Evolutionary conservation across 164 flowering plant species (phyloP), one percentile per base, ranked within the genome.

Genomic region (Magnolia changhungtana): DNA sequence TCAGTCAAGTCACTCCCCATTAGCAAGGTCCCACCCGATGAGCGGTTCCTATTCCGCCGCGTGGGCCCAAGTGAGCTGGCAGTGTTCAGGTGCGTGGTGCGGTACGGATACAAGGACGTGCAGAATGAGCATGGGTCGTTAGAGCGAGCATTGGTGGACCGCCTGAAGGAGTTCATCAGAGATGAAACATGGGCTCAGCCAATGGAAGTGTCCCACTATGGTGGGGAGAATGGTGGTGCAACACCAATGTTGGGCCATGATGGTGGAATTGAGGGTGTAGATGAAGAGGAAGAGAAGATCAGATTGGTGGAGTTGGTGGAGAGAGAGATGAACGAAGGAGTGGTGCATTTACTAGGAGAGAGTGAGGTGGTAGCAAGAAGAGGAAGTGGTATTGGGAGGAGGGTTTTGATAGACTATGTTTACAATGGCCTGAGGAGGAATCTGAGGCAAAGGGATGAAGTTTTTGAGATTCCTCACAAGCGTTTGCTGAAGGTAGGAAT

Each of bases 101-200:
- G 98, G 59, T 94, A 92, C 72, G 98, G 98, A 0, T 94, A 94
- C 82, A 89, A 83, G 0, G 98, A 94, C 52, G 81, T 71, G 61
- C 78, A 76, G 1, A 80, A 83, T 5, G 91, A 89, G 68, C 66
- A 83, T 0, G 90, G 86, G 23, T 76, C 90, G 2, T 94, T 92
- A 69, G 97, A 92, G 79, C 72, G 19, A 9, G 21, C 81, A 67
- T 61, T 91, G 65, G 80, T 89, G 1, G 89, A 90, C 21, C 85
- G 85, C 27, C 50, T 94, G 74, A 88, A 86, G 80, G 87, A 81
- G 63, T 94, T 85, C 29, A 79, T 94, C 52, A 75, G 55, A 58
- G 87, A 90, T n/a, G 89, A 89, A 1, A 67, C 50, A 2, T 80
- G 76, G 80, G 16, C 72, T 11, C 45, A 7, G 82, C 58, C 1